A percentile compares a stretch with the other conserved stretches of the same genome.
Evolutionary conservation across 192 early-diverging fungal species (phyloP).

Genomic region (Entomortierella parvispora): DNA sequence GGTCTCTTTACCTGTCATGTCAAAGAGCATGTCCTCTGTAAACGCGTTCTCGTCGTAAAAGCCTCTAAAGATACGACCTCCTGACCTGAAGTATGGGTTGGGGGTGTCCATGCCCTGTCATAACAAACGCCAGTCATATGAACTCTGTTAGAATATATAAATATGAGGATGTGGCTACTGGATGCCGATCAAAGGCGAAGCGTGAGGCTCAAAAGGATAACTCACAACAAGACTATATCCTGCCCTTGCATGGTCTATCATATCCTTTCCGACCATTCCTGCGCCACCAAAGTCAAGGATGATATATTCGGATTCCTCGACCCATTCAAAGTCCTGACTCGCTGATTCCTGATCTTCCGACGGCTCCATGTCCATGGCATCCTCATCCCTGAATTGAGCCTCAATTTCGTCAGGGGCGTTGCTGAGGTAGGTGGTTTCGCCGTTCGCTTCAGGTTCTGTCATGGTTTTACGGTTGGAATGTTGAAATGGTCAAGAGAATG

Average conservation of each 20-base stretch:
- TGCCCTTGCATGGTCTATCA: constrained; percentile 1
- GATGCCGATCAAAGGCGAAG: not conserved
- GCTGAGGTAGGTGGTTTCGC: not conserved
- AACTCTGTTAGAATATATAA: not conserved
- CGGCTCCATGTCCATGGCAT: not conserved
- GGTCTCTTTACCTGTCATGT: constrained; percentile 33
- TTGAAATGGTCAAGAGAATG: not conserved
- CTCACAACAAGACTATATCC: constrained; percentile 37
- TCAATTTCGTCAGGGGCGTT: constrained; percentile 22
- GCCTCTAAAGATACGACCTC: constrained; percentile 20
- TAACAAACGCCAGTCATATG: not conserved
- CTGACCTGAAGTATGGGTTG: constrained; percentile 29
- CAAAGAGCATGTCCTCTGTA: constrained; percentile 40
- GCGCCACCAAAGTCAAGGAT: constrained; percentile 41
- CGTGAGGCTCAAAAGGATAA: not conserved
- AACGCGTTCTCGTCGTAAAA: constrained; percentile 39
- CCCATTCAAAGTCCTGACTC: constrained; percentile 46
- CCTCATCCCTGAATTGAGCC: constrained; percentile 21
- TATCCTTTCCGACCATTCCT: constrained; percentile 12
- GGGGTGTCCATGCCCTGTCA: constrained; percentile 31
- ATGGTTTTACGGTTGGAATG: not conserved
- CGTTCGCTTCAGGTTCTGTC: not conserved
- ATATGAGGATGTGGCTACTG: not conserved
- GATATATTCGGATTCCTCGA: constrained; percentile 45
- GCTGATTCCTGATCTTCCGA: not conserved